Evolutionary conservation across 129 eudicot species (phyloP).

Genomic region (Artemisia tridentata): DNA sequence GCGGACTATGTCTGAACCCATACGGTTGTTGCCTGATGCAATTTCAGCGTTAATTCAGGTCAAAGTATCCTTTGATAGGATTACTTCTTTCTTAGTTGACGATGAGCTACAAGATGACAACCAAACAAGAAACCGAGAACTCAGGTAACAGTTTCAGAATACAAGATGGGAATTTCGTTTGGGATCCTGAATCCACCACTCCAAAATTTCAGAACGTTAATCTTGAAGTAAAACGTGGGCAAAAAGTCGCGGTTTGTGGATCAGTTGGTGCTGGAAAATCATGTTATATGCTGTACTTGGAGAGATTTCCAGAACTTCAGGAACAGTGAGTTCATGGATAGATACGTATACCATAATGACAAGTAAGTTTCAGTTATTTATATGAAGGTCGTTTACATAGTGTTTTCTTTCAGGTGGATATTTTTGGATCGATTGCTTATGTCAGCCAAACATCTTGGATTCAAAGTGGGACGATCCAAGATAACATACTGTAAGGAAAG

Average conservation of each 20-base stretch:
- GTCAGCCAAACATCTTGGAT: constrained; percentile 87
- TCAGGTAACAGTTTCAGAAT: constrained; percentile 30
- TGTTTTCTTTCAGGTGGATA: constrained; percentile 44
- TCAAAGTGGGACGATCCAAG: constrained; percentile 79
- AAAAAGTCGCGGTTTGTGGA: constrained; percentile 62
- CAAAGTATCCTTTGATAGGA: constrained; percentile 68
- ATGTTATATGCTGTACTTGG: constrained; percentile 57
- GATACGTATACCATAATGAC: not conserved
- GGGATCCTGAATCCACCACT: constrained; percentile 47
- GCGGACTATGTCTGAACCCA: constrained; percentile 67
- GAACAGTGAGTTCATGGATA: constrained; percentile 19
- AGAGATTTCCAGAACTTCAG: constrained; percentile 39
- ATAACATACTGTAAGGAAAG: constrained; percentile 39
- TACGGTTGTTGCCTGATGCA: constrained; percentile 60
- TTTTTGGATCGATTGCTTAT: constrained; percentile 66
- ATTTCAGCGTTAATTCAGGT: constrained; percentile 61
- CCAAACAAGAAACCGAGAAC: constrained; percentile 3
- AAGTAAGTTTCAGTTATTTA: not conserved
- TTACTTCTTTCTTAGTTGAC: constrained; percentile 51
- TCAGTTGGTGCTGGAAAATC: constrained; percentile 77
- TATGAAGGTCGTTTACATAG: not conserved
- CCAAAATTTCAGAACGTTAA: constrained; percentile 36
- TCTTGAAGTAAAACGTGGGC: constrained; percentile 34
- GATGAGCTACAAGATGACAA: constrained; percentile 53
- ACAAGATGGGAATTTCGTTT: constrained; percentile 35